These are phyloP conservation scores for Candida railenensis DNA, from an alignment of 805 yeast genomes.

Conservation along the genomic window DNA sequence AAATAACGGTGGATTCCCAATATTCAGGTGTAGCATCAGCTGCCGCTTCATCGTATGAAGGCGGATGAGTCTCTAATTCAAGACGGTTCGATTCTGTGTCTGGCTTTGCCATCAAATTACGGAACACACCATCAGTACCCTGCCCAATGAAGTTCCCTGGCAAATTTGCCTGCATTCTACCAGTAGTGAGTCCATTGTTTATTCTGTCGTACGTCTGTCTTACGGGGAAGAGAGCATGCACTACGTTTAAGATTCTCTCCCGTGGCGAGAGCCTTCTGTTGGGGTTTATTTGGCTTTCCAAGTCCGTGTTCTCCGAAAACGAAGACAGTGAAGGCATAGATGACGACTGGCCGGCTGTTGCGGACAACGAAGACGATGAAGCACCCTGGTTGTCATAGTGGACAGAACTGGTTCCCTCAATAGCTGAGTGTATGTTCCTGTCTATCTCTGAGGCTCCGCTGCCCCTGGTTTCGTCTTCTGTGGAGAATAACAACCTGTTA, in stretches of 20 bases:
- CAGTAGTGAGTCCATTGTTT: slow-evolving; percentile 40
- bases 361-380: not conserved
- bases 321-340: not conserved
- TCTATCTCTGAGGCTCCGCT: slow-evolving; percentile 13
- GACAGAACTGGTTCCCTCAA: slow-evolving; percentile 13
- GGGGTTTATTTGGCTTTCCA: slow-evolving; percentile 2
- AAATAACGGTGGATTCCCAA: slow-evolving; percentile 87
- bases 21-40: slow-evolving; percentile 94
- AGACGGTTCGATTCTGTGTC: slow-evolving; percentile 42
- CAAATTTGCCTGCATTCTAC: slow-evolving; percentile 40
- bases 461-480: not conserved
- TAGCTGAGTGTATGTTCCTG: slow-evolving; percentile 16
- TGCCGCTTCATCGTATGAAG: slow-evolving; percentile 93
- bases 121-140: slow-evolving; percentile 85
- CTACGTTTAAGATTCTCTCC: slow-evolving; percentile 30
- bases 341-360: not conserved
- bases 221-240: slow-evolving; percentile 35
- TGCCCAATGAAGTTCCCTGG: slow-evolving; percentile 47
- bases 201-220: slow-evolving; percentile 43
- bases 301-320: not conserved
- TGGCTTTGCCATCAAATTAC: slow-evolving; percentile 89
- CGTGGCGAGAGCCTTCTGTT: slow-evolving; percentile 21
- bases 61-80: slow-evolving; percentile 59
- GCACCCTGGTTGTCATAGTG: not conserved
- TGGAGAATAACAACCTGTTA: not conserved